Evolutionary conservation across 106 monocot genomes (phyloP).

Genomic region (Acorus gramineus): DNA sequence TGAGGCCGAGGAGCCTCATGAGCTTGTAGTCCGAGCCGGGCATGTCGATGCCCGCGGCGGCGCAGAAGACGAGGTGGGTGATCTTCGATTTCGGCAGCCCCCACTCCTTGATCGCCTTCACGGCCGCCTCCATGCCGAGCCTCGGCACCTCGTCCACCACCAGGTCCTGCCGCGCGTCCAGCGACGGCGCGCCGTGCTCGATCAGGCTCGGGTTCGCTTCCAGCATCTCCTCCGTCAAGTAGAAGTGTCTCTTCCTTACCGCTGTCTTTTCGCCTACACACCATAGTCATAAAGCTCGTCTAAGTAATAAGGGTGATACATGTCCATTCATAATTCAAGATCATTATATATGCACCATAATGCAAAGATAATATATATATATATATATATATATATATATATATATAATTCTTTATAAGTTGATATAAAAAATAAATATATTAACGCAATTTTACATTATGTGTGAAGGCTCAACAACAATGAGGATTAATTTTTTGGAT

Average conservation of each 20-base stretch:
- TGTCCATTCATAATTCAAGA: too few relatives aligned
- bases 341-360: too few relatives aligned
- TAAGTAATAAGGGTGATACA: too few relatives aligned
- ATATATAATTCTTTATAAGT: too few relatives aligned
- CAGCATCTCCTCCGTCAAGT: conserved; percentile 43
- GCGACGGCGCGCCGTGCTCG: conserved; percentile 55
- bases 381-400: too few relatives aligned
- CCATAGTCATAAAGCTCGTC: too few relatives aligned
- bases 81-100: conserved; percentile 57
- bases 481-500: too few relatives aligned
- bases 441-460: too few relatives aligned
- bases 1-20: conserved; percentile 56
- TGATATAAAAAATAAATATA: too few relatives aligned
- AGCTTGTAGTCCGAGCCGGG: conserved; percentile 82
- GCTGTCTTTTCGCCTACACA: conserved; percentile 38
- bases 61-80: conserved; percentile 73
- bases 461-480: too few relatives aligned
- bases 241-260: conserved; percentile 48
- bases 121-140: conserved; percentile 54
- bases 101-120: conserved; percentile 64
- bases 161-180: conserved; percentile 55
- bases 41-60: conserved; percentile 70
- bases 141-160: conserved; percentile 58
- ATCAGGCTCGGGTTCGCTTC: conserved; percentile 46
- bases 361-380: too few relatives aligned